phyloP scores from a whole-genome alignment of 2,329 filamentous ascomycete species.

The Knufia fluminis region DNA sequence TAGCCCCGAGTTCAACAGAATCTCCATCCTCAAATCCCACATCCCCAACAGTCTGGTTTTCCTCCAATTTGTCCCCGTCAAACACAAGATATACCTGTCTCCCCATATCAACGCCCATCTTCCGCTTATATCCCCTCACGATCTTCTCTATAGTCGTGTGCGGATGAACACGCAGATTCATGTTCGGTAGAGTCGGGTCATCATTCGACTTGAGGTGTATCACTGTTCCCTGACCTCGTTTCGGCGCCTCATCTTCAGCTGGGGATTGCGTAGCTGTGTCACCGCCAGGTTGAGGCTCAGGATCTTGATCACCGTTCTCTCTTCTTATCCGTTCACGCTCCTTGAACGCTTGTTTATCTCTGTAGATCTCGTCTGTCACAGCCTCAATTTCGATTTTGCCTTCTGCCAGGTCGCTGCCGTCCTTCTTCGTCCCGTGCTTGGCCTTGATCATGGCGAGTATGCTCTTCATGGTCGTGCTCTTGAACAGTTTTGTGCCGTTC shows the following conservation, averaged over 20 bases:
- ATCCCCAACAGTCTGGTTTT: slow-evolving; percentile 51
- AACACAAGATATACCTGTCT: slow-evolving; percentile 56
- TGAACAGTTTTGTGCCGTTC: slow-evolving; percentile 62
- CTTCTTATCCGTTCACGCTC: slow-evolving; percentile 38
- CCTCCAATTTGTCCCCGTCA: slow-evolving; percentile 64
- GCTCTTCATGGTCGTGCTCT: slow-evolving; percentile 62
- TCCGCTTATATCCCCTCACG: slow-evolving; percentile 50
- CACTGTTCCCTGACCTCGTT: slow-evolving; percentile 27
- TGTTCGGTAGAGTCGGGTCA: slow-evolving; percentile 28
- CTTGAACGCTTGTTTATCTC: slow-evolving; percentile 41
- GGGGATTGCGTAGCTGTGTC: not conserved
- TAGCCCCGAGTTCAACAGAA: slow-evolving; percentile 54
- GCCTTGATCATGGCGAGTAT: slow-evolving; percentile 41
- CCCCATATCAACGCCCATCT: slow-evolving; percentile 43
- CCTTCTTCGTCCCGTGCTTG: slow-evolving; percentile 13
- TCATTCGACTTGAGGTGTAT: slow-evolving; percentile 43
- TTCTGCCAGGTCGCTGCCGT: slow-evolving; percentile 36
- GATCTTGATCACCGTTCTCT: slow-evolving; percentile 20
- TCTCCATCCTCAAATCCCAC: slow-evolving; percentile 68
- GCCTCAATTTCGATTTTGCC: slow-evolving; percentile 64
- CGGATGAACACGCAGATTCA: slow-evolving; percentile 36
- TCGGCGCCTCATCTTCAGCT: slow-evolving; percentile 7
- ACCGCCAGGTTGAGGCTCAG: not conserved
- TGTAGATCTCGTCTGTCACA: slow-evolving; percentile 59
- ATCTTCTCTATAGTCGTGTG: slow-evolving; percentile 54